Evolutionary conservation across 2,329 filamentous ascomycete species (phyloP), one percentile per base, ranked within the genome.

Genomic region (Colletotrichum somersetense): DNA sequence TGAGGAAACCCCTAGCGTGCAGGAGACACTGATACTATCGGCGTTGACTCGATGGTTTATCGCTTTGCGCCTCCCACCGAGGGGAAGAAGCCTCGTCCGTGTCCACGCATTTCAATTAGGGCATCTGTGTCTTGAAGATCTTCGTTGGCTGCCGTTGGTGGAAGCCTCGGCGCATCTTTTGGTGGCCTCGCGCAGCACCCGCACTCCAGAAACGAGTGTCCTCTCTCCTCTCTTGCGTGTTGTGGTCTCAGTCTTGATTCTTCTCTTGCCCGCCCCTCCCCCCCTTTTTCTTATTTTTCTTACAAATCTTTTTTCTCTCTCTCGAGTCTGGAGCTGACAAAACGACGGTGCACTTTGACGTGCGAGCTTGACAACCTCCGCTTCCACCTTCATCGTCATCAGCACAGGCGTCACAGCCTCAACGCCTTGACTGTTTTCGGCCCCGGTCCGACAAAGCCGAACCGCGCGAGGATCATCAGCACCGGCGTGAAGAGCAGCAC

Each of bases 401-500:
- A 10, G 11, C 50, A 18, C 23, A 40, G 20, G 14, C 53, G 3
- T 72, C 65, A 72, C 53, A 72, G 50, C 44, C 66, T 55, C 59
- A 72, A 42, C 14, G 70, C 55, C 48, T 70, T 72, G 35, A 53
- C 23, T 7, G 70, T 40, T 48, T 61, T 72, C 20, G 70, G 66
- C 0, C 66, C 69, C 33, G 70, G 70, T 23, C 59, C 66, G 11
- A 70, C 66, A 33, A 70, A 40, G 33, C 70, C 70, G 7, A 70
- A 72, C 14, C 70, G 53, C 55, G 70, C 70, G 12, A 65, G 18
- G 16, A 70, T 58, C 67, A 66, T 65, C 11, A 74, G 50, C 12
- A 73, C n/a, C 3, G 73, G 73, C 6, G 71, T 72, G 20, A 74
- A 66, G 0, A 74, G 10, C 1, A 52, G 33, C 2, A 73, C 40